Conservation (phyloP, 306 rosid genomes). For the Casuarina cunninghamiana region DNA sequence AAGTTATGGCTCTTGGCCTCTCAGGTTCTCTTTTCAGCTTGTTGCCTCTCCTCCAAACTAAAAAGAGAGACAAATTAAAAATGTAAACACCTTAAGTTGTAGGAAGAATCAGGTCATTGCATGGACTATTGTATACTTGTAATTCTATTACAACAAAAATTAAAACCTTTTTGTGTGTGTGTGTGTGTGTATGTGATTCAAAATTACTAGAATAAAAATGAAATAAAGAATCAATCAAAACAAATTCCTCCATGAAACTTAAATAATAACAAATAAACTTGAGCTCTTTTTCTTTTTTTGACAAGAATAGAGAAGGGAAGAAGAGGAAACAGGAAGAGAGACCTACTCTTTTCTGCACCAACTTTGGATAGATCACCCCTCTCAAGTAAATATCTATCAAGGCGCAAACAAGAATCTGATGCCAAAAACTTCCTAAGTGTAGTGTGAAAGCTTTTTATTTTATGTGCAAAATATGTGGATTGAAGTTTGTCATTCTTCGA, state of each 20-base stretch:
- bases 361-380: slow-evolving; percentile 80
- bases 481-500: slow-evolving; percentile 75
- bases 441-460: slow-evolving; percentile 79
- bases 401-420: slow-evolving; percentile 89
- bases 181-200: not conserved
- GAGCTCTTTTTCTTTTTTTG: no score
- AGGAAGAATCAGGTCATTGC: not conserved
- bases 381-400: slow-evolving; percentile 88
- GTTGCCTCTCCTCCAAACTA: slow-evolving; percentile 92
- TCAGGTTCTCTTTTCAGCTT: slow-evolving; percentile 77
- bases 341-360: slow-evolving; percentile 65
- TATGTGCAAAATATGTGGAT: slow-evolving; percentile 86
- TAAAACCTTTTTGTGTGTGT: not conserved
- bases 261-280: not conserved
- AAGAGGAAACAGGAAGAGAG: not conserved
- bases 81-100: not conserved
- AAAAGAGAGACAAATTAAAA: not conserved
- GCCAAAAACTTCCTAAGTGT: slow-evolving; percentile 76
- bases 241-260: not conserved
- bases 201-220: not conserved
- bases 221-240: not conserved
- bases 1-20: slow-evolving; percentile 59
- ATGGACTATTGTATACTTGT: not conserved
- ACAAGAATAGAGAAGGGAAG: no score
- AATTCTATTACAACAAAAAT: not conserved